These are phyloP conservation scores for Xylogone sp. DNA, from an alignment of 2,329 filamentous ascomycete genomes.

Conservation along the genomic window DNA sequence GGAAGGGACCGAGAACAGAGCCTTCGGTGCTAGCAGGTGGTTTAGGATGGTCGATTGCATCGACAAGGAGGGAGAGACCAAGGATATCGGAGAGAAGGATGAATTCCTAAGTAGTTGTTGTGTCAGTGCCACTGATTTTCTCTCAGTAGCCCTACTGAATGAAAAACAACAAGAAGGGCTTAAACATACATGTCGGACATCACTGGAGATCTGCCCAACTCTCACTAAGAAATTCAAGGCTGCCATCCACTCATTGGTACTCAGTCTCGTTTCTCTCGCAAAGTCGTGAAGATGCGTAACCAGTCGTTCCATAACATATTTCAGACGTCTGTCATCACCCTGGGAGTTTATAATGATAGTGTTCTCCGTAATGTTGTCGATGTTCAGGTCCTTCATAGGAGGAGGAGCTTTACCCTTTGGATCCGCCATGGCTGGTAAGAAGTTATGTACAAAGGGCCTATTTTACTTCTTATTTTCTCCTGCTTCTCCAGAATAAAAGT, in stretches of 20 bases:
- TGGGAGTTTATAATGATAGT: constrained; percentile 72
- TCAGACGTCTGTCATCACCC: constrained; percentile 59
- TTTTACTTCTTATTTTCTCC: too few species aligned
- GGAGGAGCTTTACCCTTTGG: constrained; percentile 30
- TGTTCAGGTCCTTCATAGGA: constrained; percentile 65
- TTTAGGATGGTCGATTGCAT: constrained; percentile 81
- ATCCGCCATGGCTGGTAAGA: background rate
- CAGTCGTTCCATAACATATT: constrained; percentile 68
- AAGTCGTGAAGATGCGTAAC: constrained; percentile 80
- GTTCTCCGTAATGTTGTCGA: constrained; percentile 78
- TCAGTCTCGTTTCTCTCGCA: constrained; percentile 72
- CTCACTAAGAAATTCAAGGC: constrained; percentile 68
- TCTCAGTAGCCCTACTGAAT: too few species aligned
- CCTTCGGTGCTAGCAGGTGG: constrained; percentile 68
- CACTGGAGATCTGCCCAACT: constrained; percentile 69
- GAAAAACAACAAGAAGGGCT: background rate
- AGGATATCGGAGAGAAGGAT: constrained; percentile 79
- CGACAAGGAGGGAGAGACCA: constrained; percentile 74
- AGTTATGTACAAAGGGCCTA: background rate
- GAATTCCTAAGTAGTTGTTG: constrained; percentile 57
- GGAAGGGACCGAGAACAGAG: constrained; percentile 78
- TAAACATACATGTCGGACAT: constrained; percentile 63
- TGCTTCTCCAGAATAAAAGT: background rate
- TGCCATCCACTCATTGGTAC: constrained; percentile 74
- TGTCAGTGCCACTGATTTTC: background rate